Base-by-base conservation (phyloP, 306 rosid genomes). In the Prunus fruticosa region DNA sequence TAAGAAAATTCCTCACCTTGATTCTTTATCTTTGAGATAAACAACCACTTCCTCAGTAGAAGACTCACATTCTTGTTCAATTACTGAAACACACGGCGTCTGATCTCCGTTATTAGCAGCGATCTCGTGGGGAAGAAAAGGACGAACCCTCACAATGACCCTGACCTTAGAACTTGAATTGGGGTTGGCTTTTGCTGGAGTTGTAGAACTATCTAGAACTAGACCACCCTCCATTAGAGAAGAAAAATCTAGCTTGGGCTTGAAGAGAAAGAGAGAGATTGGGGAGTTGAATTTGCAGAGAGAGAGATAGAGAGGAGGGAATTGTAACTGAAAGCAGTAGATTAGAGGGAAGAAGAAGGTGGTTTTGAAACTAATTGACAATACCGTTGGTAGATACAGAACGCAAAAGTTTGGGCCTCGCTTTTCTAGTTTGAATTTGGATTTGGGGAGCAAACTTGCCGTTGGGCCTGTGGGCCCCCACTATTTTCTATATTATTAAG, bases 61-160 rank as follows among this genome's bases (percentile, higher is more conserved):
- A 19, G 79, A 58, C 38, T 77, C 76, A 14, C 38, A 78, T n/a
- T 82, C 82, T 49, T 69, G 87, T 47, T 85, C 92, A 34, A 82
- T 28, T 28, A 89, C 79, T 0, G 98, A 89, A 20, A 86, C 85
- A 34, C 96, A 90, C 0, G 98, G 73, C 47, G 52, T n/a, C 18
- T 69, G 85, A 71, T 77, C 73, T 1, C 74, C 53, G 71, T 66
- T 79, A 69, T 18, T 62, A 14, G 78, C 20, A 51, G 89, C 63
- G 72, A 74, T 75, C 77, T 90, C 96, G 9, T 78, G 88, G 5
- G 75, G 63, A 51, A 94, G 96, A 77, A 94, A 90, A 54, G 97
- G 98, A 14, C 98, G 96, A 38, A 91, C 93, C 85, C 98, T 85
- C 6, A 90, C 85, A 2, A 94, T 82, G 58, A 92, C 98, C 73